Conservation (phyloP, 768 basidiomycete genomes). For the Mycena rebaudengoi region DNA sequence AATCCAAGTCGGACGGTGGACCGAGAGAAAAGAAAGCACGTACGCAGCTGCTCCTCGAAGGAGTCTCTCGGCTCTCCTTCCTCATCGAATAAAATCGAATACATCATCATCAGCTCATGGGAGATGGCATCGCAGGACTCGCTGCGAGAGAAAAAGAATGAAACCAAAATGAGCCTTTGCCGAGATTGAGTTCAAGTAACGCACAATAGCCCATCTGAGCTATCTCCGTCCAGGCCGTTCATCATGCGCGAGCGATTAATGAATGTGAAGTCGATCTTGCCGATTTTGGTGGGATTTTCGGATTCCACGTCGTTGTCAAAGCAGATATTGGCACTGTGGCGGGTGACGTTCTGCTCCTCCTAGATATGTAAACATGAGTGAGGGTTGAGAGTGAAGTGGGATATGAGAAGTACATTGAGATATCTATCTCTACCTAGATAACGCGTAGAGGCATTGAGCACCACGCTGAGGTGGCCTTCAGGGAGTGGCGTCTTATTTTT, state of each 20-base stretch:
- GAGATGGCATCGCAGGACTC: background rate
- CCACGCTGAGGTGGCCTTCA: background rate
- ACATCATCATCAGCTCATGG: background rate
- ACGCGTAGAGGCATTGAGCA: background rate
- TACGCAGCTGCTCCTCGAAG: background rate
- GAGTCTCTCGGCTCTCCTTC: background rate
- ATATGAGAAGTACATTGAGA: no score
- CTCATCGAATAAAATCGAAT: background rate
- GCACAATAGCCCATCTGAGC: background rate
- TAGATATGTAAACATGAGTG: no score
- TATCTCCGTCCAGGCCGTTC: background rate
- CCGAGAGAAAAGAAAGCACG: no score
- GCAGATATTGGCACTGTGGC: conserved; percentile 1
- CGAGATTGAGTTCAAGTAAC: background rate
- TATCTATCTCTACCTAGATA: no score
- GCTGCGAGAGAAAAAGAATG: background rate
- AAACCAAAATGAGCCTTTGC: no score
- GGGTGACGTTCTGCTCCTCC: conserved; percentile 1
- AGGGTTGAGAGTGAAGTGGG: no score
- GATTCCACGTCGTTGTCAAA: background rate
- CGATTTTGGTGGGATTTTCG: background rate
- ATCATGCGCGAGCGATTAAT: background rate
- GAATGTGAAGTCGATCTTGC: background rate
- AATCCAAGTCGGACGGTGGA: background rate
- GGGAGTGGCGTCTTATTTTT: background rate